Conservation (phyloP, 208 protist species). For the Strigomonas culicis region DNA sequence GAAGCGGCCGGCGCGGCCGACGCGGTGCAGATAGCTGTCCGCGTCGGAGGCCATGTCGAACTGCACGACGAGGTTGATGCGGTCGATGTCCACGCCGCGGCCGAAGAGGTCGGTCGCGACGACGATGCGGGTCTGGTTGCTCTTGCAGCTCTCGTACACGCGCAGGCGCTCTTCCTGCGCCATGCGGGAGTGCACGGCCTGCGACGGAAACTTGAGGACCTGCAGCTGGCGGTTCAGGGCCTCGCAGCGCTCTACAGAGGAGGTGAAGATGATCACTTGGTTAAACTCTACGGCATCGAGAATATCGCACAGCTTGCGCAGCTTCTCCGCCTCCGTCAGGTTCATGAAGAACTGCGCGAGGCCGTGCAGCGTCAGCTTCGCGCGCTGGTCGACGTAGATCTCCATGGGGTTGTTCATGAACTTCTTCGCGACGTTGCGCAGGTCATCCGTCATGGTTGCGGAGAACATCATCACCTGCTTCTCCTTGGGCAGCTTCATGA, state of each 20-base stretch:
- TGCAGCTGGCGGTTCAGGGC: constrained; percentile 95
- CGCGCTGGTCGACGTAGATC: constrained; percentile 98
- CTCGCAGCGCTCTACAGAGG: constrained; percentile 89
- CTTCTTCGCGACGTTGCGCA: constrained; percentile 95
- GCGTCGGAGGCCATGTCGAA: constrained; percentile 98
- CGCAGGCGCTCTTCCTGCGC: constrained; percentile 90
- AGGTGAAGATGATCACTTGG: constrained; percentile 99
- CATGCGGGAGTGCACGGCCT: constrained; percentile 95
- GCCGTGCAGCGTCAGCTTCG: constrained; percentile 99
- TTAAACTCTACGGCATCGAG: constrained; percentile 99
- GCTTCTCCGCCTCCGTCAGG: constrained; percentile 97
- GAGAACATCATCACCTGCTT: constrained; percentile 99
- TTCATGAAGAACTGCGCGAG: constrained; percentile 99
- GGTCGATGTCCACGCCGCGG: constrained; percentile 99
- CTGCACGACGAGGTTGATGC: constrained; percentile 99
- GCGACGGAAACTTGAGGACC: constrained; percentile 96
- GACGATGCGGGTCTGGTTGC: constrained; percentile 97
- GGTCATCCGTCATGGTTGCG: constrained; percentile 97
- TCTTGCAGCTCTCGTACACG: constrained; percentile 97
- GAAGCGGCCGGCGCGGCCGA: constrained; percentile 97
- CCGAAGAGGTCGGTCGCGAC: constrained; percentile 99
- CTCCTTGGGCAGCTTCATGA: constrained; percentile 94
- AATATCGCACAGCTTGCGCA: constrained; percentile 96
- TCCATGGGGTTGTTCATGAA: constrained; percentile 97
- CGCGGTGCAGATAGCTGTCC: constrained; percentile 99